A percentile compares a stretch with the other conserved stretches of the same genome.
Conservation (phyloP, 495 filamentous ascomycete species). For the Penicillium salamii region DNA sequence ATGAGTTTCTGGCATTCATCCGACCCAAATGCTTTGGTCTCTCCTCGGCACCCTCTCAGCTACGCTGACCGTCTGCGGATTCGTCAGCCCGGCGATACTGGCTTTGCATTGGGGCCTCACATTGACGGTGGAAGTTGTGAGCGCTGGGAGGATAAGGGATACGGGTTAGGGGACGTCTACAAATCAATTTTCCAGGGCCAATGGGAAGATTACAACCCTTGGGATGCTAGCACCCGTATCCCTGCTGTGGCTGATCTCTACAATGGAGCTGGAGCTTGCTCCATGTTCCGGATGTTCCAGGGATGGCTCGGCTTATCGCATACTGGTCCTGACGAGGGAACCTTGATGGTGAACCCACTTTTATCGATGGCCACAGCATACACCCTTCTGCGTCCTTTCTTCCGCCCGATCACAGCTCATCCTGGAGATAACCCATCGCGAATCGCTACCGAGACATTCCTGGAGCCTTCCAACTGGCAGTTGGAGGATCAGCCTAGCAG, state of each 20-base stretch:
- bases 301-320: slow-evolving; percentile 11
- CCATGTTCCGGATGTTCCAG: neutral
- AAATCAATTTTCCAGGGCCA: slow-evolving; percentile 2
- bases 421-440: neutral
- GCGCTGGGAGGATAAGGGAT: slow-evolving; percentile 8
- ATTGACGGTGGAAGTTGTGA: slow-evolving; percentile 7
- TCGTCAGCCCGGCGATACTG: neutral
- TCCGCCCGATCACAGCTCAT: neutral
- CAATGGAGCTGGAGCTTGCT: slow-evolving; percentile 3
- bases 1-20: too few species aligned
- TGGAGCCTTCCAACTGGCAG: too few species aligned
- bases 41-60: neutral
- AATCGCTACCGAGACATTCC: too few species aligned
- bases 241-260: slow-evolving; percentile 5
- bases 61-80: neutral
- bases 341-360: slow-evolving; percentile 1
- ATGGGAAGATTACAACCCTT: slow-evolving; percentile 10
- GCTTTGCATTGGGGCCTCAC: slow-evolving; percentile 2
- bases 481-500: too few species aligned
- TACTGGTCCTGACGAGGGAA: neutral
- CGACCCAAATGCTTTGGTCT: too few species aligned
- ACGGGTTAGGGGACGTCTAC: neutral
- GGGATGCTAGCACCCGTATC: neutral
- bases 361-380: slow-evolving; percentile 5
- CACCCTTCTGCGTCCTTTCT: slow-evolving; percentile 7